phyloP scores from a whole-genome alignment of 345 rosid species.

The Stellera chamaejasme region DNA sequence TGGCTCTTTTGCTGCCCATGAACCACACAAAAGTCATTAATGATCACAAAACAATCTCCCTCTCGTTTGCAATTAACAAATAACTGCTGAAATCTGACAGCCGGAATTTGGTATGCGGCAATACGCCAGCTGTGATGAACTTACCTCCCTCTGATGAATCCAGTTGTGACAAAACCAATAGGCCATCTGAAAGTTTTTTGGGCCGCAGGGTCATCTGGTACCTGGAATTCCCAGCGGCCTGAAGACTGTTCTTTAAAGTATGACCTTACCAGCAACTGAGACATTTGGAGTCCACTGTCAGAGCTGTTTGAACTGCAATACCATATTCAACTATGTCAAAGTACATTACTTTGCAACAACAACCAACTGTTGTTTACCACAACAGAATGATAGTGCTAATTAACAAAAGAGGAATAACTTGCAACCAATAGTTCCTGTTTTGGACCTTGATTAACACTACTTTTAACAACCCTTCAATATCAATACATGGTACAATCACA shows the following conservation, averaged over 20 bases:
- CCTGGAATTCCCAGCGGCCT: conserved; percentile 63
- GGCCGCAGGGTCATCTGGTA: conserved; percentile 36
- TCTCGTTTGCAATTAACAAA: not conserved
- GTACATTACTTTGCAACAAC: no score
- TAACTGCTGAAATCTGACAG: not conserved
- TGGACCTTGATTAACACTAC: no score
- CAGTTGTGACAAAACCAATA: conserved; percentile 79
- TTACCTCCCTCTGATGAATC: conserved; percentile 79
- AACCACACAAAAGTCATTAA: not conserved
- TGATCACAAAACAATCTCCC: not conserved
- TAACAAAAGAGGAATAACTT: no score
- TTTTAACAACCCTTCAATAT: no score
- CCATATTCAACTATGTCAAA: not conserved
- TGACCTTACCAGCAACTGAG: conserved; percentile 44
- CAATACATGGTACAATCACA: no score
- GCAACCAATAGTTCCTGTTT: no score
- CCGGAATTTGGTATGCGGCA: not conserved
- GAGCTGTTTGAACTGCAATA: conserved; percentile 33
- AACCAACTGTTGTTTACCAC: no score
- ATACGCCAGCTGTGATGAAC: conserved; percentile 8
- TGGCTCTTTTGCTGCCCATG: conserved; percentile 53
- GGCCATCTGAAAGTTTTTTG: conserved; percentile 53
- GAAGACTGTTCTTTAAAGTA: conserved; percentile 50
- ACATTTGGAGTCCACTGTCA: conserved; percentile 39
- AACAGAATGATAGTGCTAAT: no score